Evolutionary conservation across 2,329 filamentous ascomycete genomes (phyloP).

Genomic region (Aspergillus persii): DNA sequence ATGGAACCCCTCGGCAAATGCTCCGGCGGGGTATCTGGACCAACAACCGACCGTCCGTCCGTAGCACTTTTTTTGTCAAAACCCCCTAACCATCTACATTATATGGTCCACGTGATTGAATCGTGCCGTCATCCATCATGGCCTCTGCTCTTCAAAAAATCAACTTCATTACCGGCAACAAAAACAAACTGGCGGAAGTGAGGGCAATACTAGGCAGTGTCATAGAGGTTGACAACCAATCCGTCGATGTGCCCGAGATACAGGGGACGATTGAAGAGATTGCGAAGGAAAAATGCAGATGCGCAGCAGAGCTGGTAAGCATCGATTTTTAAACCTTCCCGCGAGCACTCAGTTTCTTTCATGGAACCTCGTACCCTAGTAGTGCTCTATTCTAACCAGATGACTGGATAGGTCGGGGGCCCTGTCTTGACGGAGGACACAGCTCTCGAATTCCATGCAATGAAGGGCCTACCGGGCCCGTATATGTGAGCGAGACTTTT

Average conservation of each 20-base stretch:
- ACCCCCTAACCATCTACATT: not conserved
- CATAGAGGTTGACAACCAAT: conserved; percentile 71
- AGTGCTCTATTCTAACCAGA: not conserved
- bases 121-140: conserved; percentile 33
- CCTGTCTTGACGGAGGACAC: conserved; percentile 96
- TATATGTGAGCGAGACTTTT: conserved; percentile 68
- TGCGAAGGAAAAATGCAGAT: conserved; percentile 78
- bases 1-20: not conserved
- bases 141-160: conserved; percentile 50
- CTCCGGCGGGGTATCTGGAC: not conserved
- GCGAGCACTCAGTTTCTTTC: too few species aligned
- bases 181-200: conserved; percentile 89
- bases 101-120: too few species aligned
- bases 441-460: conserved; percentile 85
- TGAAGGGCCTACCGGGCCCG: conserved; percentile 86
- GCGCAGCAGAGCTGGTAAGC: conserved; percentile 74
- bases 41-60: not conserved
- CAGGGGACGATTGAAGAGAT: conserved; percentile 93
- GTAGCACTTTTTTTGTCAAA: not conserved
- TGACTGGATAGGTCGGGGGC: conserved; percentile 62
- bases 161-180: conserved; percentile 96
- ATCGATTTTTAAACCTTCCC: not conserved
- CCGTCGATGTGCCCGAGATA: conserved; percentile 80
- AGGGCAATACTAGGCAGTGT: conserved; percentile 74
- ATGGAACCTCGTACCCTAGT: too few species aligned